phyloP scores from a whole-genome alignment of 1,284 basidiomycete species.

The Ganoderma resinaceum region DNA sequence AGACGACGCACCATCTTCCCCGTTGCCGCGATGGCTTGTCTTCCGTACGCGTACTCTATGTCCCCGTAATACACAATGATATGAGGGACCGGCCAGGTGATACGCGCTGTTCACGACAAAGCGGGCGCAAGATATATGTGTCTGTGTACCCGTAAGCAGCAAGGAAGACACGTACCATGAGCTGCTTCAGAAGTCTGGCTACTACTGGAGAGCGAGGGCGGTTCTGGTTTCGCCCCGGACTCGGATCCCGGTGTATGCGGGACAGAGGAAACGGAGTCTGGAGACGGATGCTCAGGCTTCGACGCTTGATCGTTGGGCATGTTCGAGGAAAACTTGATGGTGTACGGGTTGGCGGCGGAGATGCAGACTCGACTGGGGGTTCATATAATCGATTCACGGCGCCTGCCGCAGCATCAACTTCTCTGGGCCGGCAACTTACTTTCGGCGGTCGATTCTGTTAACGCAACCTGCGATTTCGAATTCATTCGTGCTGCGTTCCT shows the following conservation, averaged over 20 bases:
- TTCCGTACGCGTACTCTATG: not conserved
- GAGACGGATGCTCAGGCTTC: not conserved
- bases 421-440: too few relatives aligned
- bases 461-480: too few relatives aligned
- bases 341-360: too few relatives aligned
- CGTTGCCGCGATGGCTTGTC: not conserved
- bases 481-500: too few relatives aligned
- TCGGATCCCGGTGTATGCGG: not conserved
- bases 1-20: not conserved
- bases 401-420: too few relatives aligned
- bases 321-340: too few relatives aligned
- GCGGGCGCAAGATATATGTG: not conserved
- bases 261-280: not conserved
- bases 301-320: not conserved
- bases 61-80: not conserved
- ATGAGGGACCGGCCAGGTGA: conserved; percentile 2
- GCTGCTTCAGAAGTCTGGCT: too few relatives aligned
- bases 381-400: too few relatives aligned
- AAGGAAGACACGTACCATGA: not conserved
- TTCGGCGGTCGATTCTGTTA: too few relatives aligned
- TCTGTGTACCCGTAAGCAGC: not conserved
- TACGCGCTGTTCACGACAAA: not conserved
- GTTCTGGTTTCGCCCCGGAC: not conserved
- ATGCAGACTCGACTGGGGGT: too few relatives aligned
- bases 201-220: not conserved